Evolutionary conservation across 192 early-diverging fungal genomes (phyloP).

Genomic region (Podila minutissima): DNA sequence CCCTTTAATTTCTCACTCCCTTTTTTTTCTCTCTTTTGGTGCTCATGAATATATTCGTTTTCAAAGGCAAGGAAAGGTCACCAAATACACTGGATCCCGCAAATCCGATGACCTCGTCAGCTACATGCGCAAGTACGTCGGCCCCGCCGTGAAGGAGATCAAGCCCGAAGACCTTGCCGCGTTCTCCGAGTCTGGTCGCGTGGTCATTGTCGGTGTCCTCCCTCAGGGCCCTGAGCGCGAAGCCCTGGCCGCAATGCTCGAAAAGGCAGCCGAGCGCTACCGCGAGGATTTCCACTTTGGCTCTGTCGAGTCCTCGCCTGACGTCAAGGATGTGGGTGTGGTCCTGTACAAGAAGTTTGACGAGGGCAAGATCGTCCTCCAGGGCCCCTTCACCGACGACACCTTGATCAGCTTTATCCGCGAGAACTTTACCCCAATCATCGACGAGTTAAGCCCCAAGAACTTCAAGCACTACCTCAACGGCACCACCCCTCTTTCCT

Average conservation of each 20-base stretch:
- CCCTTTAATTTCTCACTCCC: background rate
- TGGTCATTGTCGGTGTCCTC: constrained; percentile 90
- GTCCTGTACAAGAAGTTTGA: constrained; percentile 91
- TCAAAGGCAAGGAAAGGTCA: constrained; percentile 63
- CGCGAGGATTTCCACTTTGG: constrained; percentile 91
- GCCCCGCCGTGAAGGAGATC: constrained; percentile 82
- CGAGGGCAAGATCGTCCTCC: constrained; percentile 77
- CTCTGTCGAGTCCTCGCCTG: constrained; percentile 58
- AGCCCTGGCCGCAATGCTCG: constrained; percentile 60
- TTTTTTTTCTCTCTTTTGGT: background rate
- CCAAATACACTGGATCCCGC: constrained; percentile 87
- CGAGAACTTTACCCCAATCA: constrained; percentile 78
- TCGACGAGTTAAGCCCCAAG: constrained; percentile 86
- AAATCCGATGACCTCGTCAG: constrained; percentile 83
- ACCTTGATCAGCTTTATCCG: constrained; percentile 74
- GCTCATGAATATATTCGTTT: background rate
- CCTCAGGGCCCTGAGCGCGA: constrained; percentile 61
- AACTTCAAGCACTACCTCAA: constrained; percentile 89
- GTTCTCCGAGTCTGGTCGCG: constrained; percentile 82
- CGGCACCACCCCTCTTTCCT: constrained; percentile 86
- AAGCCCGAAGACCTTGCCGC: constrained; percentile 69
- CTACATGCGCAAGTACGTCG: constrained; percentile 91
- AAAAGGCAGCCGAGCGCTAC: constrained; percentile 75
- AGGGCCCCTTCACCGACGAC: constrained; percentile 61
- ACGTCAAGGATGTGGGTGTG: constrained; percentile 62